Conservation (phyloP, 352 stramenopile genomes). For the Pythium phragmiticola region DNA sequence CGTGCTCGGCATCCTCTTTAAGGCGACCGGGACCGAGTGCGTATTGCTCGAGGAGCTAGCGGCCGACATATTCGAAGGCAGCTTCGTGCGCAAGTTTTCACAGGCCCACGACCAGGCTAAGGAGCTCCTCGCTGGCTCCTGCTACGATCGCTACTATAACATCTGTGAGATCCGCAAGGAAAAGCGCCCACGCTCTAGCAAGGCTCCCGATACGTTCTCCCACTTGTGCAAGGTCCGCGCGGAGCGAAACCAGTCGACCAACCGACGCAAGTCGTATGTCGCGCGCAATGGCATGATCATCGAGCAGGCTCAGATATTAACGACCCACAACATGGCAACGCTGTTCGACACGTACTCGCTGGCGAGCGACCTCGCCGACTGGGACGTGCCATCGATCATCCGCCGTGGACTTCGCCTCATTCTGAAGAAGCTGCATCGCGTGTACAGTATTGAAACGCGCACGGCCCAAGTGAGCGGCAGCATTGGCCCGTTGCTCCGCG, state of each 20-base stretch:
- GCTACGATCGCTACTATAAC: conserved; percentile 26
- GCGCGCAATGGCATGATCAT: conserved; percentile 21
- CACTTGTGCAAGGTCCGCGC: not conserved
- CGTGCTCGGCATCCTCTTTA: conserved; percentile 8
- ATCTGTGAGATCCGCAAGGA: not conserved
- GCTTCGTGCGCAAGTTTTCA: conserved; percentile 20
- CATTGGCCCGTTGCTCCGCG: conserved; percentile 8
- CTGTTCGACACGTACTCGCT: conserved; percentile 19
- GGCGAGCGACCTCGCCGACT: not conserved
- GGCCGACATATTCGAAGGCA: conserved; percentile 28
- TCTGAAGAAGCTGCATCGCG: not conserved
- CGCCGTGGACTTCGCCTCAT: conserved; percentile 2
- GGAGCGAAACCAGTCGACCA: not conserved
- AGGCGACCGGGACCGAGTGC: conserved; percentile 4
- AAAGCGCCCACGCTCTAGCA: no score
- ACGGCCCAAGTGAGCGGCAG: not conserved
- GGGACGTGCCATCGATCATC: conserved; percentile 21
- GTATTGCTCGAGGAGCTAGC: conserved; percentile 23
- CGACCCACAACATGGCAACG: conserved; percentile 27
- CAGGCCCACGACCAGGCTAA: conserved; percentile 5
- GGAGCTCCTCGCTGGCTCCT: conserved; percentile 11
- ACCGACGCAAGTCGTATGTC: not conserved
- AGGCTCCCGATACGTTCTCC: not conserved
- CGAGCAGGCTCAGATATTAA: conserved; percentile 29
- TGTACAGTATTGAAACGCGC: not conserved